phyloP scores from a whole-genome alignment of 2,329 filamentous ascomycete genomes.

The Nannizzia gypsea region DNA sequence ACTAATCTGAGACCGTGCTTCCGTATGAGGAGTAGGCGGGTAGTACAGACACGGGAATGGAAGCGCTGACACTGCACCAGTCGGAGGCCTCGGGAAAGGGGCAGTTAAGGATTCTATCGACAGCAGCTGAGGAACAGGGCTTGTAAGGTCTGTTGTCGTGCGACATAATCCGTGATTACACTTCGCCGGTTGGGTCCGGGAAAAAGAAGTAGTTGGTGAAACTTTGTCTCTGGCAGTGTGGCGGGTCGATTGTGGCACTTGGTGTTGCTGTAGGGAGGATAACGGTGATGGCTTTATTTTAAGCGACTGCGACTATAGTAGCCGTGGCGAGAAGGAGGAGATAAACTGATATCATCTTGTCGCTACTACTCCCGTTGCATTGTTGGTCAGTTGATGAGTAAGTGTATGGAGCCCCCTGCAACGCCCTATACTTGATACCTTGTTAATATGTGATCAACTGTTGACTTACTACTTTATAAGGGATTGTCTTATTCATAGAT shows the following conservation, averaged over 20 bases:
- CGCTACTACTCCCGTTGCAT: too few species aligned
- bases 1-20: not conserved
- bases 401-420: too few species aligned
- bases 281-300: not conserved
- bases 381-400: too few species aligned
- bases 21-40: not conserved
- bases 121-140: not conserved
- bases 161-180: not conserved
- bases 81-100: not conserved
- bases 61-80: not conserved
- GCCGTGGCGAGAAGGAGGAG: not conserved
- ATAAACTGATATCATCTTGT: not conserved
- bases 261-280: not conserved
- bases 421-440: too few species aligned
- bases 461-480: too few species aligned
- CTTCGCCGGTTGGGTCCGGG: not conserved
- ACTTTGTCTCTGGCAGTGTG: conserved; percentile 3
- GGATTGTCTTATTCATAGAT: too few species aligned
- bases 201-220: conserved; percentile 4
- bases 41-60: not conserved
- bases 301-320: not conserved
- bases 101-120: too few species aligned
- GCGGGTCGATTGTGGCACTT: not conserved
- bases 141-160: conserved; percentile 1
- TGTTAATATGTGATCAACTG: too few species aligned